These are phyloP conservation scores for Cytospora paraplurivora DNA, from an alignment of 2,329 filamentous ascomycete genomes.

Conservation along the genomic window DNA sequence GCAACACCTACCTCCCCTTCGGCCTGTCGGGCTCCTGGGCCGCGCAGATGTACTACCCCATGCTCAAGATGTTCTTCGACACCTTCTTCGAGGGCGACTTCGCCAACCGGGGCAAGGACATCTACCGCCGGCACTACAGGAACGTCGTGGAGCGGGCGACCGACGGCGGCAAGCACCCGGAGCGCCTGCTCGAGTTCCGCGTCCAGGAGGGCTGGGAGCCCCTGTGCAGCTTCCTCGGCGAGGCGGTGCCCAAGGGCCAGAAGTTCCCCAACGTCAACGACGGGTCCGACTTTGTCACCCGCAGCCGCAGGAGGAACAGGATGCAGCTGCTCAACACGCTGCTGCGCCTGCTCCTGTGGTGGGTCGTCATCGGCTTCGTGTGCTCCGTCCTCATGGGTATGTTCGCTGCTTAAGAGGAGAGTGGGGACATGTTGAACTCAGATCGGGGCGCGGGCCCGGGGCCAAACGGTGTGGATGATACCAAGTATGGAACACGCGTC, in stretches of 20 bases:
- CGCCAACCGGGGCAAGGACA: conserved; percentile 63
- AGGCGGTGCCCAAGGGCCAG: conserved; percentile 29
- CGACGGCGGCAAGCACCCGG: conserved; percentile 41
- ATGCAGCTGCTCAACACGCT: conserved; percentile 33
- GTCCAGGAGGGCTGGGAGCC: conserved; percentile 30
- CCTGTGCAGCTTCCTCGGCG: conserved; percentile 29
- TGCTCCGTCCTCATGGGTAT: conserved; percentile 30
- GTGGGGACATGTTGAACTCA: too few relatives aligned
- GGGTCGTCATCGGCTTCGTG: conserved; percentile 28
- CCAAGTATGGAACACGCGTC: neutral
- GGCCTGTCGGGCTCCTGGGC: conserved; percentile 63
- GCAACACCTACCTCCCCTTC: conserved; percentile 38
- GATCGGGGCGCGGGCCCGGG: too few relatives aligned
- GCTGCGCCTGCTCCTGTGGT: conserved; percentile 31
- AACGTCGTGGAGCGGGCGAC: conserved; percentile 39
- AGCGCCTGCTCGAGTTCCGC: conserved; percentile 31
- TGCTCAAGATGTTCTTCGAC: conserved; percentile 70
- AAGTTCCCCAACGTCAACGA: conserved; percentile 31
- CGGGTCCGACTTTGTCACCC: conserved; percentile 30
- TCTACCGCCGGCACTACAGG: conserved; percentile 47
- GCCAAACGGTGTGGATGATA: neutral
- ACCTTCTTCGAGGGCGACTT: conserved; percentile 70
- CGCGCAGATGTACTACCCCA: conserved; percentile 68
- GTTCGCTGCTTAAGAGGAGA: conserved; percentile 11
- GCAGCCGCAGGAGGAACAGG: conserved; percentile 32